Evolutionary conservation across 2,329 filamentous ascomycete species (phyloP).

Genomic region (Elsinoe fawcettii): DNA sequence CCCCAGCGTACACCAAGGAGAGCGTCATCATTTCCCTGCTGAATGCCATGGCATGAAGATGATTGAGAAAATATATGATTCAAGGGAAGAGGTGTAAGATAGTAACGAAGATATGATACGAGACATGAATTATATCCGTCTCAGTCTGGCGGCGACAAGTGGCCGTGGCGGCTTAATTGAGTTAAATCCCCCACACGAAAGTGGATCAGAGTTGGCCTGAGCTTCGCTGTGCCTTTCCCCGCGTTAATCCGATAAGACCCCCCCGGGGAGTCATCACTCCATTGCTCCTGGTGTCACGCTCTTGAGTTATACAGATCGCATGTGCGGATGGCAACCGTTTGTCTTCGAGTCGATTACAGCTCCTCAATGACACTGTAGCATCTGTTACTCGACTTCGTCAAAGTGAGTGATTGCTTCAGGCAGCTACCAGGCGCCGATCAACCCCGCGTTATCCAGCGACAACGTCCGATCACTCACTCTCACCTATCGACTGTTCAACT

Average conservation of each 20-base stretch:
- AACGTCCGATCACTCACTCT: background rate
- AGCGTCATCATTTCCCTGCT: no score
- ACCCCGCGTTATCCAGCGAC: background rate
- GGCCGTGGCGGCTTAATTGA: no score
- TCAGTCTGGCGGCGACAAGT: background rate
- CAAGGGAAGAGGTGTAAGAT: no score
- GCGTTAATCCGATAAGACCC: slow-evolving; percentile 9
- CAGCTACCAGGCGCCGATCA: background rate
- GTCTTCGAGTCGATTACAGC: background rate
- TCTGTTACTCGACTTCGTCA: background rate
- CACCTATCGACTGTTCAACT: background rate
- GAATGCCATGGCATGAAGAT: no score
- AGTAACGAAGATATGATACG: background rate
- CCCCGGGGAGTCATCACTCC: background rate
- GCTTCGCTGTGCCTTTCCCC: background rate
- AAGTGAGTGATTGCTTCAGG: background rate
- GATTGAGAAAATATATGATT: no score
- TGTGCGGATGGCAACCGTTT: background rate
- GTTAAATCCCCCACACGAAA: background rate
- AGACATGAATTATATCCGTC: background rate
- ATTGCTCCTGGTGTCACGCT: background rate
- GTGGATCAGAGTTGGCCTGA: slow-evolving; percentile 4
- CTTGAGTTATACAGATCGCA: background rate
- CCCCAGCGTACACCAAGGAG: no score
- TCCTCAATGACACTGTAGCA: background rate